phyloP scores from a whole-genome alignment of 345 rosid species.

The Eucalyptus sp. region DNA sequence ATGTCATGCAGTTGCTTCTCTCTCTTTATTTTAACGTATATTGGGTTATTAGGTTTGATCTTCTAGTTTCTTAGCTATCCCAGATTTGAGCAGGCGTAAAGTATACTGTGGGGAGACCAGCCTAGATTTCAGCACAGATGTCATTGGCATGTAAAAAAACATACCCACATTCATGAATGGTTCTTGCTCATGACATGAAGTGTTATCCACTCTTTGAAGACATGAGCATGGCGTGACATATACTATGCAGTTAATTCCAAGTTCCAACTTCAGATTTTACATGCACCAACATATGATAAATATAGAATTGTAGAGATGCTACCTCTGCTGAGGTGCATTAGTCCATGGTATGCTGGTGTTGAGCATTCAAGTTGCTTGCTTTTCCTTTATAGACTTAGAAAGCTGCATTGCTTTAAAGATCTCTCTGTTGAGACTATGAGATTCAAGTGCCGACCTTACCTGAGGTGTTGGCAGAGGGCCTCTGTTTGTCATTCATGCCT shows the following conservation, averaged over 20 bases:
- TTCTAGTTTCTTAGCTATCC: neutral
- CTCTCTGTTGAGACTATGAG: neutral
- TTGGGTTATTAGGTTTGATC: neutral
- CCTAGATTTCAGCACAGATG: neutral
- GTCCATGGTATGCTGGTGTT: neutral
- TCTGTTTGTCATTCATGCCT: neutral
- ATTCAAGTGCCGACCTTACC: neutral
- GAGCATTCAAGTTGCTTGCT: neutral
- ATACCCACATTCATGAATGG: neutral
- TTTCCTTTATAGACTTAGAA: neutral
- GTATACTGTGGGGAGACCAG: neutral
- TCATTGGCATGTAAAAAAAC: neutral
- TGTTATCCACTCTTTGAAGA: neutral
- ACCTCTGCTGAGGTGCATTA: neutral
- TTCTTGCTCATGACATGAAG: neutral
- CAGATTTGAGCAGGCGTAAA: neutral
- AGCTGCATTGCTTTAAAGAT: neutral
- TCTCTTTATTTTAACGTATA: neutral
- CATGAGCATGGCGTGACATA: neutral
- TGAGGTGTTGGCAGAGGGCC: neutral
- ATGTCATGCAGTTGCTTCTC: neutral
- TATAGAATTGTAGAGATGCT: neutral
- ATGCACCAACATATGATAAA: neutral
- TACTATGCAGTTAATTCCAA: neutral
- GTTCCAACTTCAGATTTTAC: neutral